Evolutionary conservation across 1,139 yeast species (phyloP).

Genomic region (Sugiyamaella grinbergsii): DNA sequence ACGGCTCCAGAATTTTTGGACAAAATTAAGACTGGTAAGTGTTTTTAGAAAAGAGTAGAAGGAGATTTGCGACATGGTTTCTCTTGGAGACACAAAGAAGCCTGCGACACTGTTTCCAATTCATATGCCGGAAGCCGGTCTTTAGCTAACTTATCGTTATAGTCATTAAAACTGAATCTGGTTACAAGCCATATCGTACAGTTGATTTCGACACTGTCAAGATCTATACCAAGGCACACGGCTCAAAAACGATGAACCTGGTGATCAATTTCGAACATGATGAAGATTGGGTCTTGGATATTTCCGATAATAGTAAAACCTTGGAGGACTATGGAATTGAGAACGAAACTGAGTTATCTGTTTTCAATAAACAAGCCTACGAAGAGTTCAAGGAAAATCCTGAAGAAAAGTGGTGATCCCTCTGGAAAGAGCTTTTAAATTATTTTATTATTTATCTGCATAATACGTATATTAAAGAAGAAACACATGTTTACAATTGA

Average conservation of each 20-base stretch:
- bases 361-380: constrained; percentile 70
- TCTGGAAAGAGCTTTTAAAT: not conserved
- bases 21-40: constrained; percentile 35
- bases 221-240: constrained; percentile 92
- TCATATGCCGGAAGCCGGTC: not conserved
- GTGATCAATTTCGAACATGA: constrained; percentile 87
- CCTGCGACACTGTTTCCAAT: too few relatives aligned
- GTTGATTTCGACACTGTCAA: constrained; percentile 78
- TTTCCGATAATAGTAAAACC: constrained; percentile 45
- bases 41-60: too few relatives aligned
- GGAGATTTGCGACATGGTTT: not conserved
- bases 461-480: not conserved
- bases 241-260: constrained; percentile 88
- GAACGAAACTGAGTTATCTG: constrained; percentile 88
- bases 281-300: constrained; percentile 64
- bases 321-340: constrained; percentile 69
- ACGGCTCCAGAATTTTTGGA: constrained; percentile 66
- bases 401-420: constrained; percentile 77
- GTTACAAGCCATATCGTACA: constrained; percentile 77
- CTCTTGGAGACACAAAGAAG: too few relatives aligned
- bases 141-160: constrained; percentile 6
- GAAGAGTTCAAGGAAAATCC: constrained; percentile 74
- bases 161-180: constrained; percentile 65
- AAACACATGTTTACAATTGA: not conserved
- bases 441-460: not conserved